Evolutionary conservation across 306 rosid species (phyloP).

Genomic region (Mimosa pudica): DNA sequence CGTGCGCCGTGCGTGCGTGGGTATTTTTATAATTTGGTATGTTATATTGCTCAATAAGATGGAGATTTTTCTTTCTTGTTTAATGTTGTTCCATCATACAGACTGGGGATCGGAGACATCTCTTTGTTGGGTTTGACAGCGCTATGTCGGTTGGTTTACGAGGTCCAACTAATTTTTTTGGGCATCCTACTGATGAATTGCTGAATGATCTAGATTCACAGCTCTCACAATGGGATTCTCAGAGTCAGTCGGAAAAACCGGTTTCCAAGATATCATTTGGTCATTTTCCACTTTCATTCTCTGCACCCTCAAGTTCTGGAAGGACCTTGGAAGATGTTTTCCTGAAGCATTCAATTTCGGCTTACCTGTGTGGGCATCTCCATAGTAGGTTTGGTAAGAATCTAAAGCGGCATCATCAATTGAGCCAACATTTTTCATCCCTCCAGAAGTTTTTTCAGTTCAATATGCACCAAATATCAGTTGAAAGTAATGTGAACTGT

Average conservation of each 20-base stretch:
- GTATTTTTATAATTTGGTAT: constrained; percentile 13
- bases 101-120: constrained; percentile 67
- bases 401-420: constrained; percentile 84
- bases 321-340: constrained; percentile 75
- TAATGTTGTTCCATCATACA: constrained; percentile 40
- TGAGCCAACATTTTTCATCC: constrained; percentile 44
- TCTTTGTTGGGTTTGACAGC: constrained; percentile 88
- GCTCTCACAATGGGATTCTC: constrained; percentile 83
- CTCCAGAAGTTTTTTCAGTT: constrained; percentile 60
- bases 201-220: constrained; percentile 70
- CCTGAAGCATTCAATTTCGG: constrained; percentile 80
- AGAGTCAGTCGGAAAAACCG: constrained; percentile 47
- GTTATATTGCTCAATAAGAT: constrained; percentile 25
- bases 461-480: constrained; percentile 55
- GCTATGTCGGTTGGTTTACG: constrained; percentile 76
- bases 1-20: no score
- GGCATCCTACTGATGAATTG: constrained; percentile 86
- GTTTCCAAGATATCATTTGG: constrained; percentile 86
- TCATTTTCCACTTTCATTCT: constrained; percentile 93
- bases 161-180: constrained; percentile 93
- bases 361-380: constrained; percentile 93
- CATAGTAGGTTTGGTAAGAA: constrained; percentile 81
- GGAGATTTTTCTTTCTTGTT: constrained; percentile 36
- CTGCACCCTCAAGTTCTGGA: constrained; percentile 66
- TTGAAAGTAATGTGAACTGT: constrained; percentile 56